phyloP scores from a whole-genome alignment of 2,329 filamentous ascomycete species.

The Colletotrichum neosansevieriae region DNA sequence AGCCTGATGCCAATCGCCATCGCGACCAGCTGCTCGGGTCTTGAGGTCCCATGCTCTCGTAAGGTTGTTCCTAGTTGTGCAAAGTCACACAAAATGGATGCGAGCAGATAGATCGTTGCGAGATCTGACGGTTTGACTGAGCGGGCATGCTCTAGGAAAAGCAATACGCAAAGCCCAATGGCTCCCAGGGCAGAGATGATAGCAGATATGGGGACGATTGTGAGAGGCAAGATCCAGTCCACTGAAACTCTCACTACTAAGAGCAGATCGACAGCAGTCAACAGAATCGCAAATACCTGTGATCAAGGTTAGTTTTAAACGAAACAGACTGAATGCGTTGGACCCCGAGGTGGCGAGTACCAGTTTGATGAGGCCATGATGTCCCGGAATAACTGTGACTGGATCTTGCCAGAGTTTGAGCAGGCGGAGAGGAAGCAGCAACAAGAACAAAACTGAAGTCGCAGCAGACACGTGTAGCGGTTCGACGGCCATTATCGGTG shows the following conservation, averaged over 20 bases:
- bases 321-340: background rate
- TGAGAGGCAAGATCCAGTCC: background rate
- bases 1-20: background rate
- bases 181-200: background rate
- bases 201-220: background rate
- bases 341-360: background rate
- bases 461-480: background rate
- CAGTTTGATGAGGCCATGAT: slow-evolving; percentile 3
- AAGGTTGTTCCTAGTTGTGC: background rate
- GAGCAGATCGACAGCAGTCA: background rate
- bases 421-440: slow-evolving; percentile 5
- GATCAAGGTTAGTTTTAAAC: background rate
- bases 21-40: background rate
- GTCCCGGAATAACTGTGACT: slow-evolving; percentile 10
- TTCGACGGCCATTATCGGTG: background rate
- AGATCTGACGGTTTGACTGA: slow-evolving; percentile 25
- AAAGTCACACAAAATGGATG: background rate
- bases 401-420: background rate
- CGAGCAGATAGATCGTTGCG: slow-evolving; percentile 1
- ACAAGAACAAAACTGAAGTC: slow-evolving; percentile 1
- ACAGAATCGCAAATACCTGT: background rate
- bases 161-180: slow-evolving; percentile 9
- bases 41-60: background rate
- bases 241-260: background rate
- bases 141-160: slow-evolving; percentile 11